Evolutionary conservation across 2,329 filamentous ascomycete genomes (phyloP).

Genomic region (Hypoxylon rubiginosum): DNA sequence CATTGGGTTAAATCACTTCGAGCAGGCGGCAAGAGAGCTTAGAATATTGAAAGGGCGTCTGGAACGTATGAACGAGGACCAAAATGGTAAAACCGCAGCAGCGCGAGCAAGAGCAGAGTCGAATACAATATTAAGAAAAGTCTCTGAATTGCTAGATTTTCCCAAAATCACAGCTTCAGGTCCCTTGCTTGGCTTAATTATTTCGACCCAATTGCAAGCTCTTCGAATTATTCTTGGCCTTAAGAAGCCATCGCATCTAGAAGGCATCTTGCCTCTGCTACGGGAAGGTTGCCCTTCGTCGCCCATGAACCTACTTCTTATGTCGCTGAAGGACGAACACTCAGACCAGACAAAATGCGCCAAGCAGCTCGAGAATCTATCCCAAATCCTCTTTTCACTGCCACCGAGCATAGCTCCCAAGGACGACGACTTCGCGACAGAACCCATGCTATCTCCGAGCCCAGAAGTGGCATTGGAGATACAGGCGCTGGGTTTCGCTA

Average conservation of each 20-base stretch:
- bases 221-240: conserved; percentile 73
- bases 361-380: conserved; percentile 75
- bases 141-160: conserved; percentile 75
- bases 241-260: conserved; percentile 71
- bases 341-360: conserved; percentile 69
- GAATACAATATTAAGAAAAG: conserved; percentile 57
- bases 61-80: conserved; percentile 55
- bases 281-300: conserved; percentile 66
- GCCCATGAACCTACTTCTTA: conserved; percentile 68
- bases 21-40: conserved; percentile 78
- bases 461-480: conserved; percentile 72
- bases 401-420: conserved; percentile 75
- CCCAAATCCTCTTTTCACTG: conserved; percentile 74
- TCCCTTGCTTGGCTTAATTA: conserved; percentile 66
- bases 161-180: conserved; percentile 59
- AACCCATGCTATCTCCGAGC: conserved; percentile 67
- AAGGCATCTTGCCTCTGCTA: conserved; percentile 69
- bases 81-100: conserved; percentile 51
- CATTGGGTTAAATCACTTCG: conserved; percentile 72
- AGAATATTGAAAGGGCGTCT: conserved; percentile 74
- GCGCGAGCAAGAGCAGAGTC: conserved; percentile 51
- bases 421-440: conserved; percentile 69
- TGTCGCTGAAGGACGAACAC: conserved; percentile 58
- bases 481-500: conserved; percentile 73
- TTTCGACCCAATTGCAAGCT: conserved; percentile 74